Base-by-base conservation (phyloP, 192 early-diverging fungal species). In the Spinellus fusiger region DNA sequence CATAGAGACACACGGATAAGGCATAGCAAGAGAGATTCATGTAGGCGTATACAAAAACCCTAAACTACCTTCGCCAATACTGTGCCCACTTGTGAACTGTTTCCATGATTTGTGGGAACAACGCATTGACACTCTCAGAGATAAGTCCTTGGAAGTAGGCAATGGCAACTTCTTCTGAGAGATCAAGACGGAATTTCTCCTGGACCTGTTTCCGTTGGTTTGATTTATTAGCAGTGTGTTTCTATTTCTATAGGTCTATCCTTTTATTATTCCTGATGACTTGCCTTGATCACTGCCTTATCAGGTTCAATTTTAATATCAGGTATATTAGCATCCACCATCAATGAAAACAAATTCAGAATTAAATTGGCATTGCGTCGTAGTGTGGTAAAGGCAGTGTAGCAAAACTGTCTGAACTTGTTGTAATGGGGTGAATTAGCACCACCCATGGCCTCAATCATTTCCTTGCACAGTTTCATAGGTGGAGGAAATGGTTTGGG, bases 401-500 rank as follows among this genome's bases (percentile, higher is more conserved):
- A 95, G 68, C 93, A 98, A 71, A 93, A 94, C 22, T 85, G 85
- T 71, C 86, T 87, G 79, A 99, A 99, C 37, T 85, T 83, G 69
- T 92, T 89, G 76, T 94, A 99, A 57, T 86, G 82, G 16, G 79
- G 85, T 20, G 94, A 93, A 35, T 84, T 80, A 28, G 91, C 85
- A 26, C 96, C 96, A 33, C 98, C 98, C 94, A 99, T 96, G 0
- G 91, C 95, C 65, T 99, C 98, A 5, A 99, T 93, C 98, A 99
- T 99, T 80, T 99, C 98, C 65, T 95, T 96, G 66, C 91, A 95
- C 32, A 99, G 84, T 73, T 99, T 99, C 95, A 99, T 99, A 0
- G 98, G 98, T 12, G 98, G 96, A 34, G 98, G 98, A 79, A 99
- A 99, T 4, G 98, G 98, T 68, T 99, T 99, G 1, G 98, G 98